phyloP scores from a whole-genome alignment of 106 monocot species.

The Agapanthus africanus region DNA sequence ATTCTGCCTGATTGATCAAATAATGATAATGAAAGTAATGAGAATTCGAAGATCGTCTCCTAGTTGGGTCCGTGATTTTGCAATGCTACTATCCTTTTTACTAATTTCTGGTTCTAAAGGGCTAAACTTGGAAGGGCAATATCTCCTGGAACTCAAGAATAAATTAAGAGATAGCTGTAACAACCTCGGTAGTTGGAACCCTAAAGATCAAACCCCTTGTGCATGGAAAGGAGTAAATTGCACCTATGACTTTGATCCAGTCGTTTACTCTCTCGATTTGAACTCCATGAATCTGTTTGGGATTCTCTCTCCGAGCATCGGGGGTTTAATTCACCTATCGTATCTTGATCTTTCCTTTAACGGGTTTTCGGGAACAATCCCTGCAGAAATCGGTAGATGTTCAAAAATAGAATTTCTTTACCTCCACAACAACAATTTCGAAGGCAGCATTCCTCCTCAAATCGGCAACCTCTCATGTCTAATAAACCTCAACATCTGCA shows the following conservation, averaged over 20 bases:
- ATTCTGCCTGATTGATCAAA: neutral
- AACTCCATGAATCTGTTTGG: conserved; percentile 75
- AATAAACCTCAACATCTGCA: conserved; percentile 56
- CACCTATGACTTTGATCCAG: conserved; percentile 20
- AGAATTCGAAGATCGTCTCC: neutral
- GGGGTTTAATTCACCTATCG: conserved; percentile 42
- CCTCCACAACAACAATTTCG: conserved; percentile 72
- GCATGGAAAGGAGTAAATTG: conserved; percentile 76
- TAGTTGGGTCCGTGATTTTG: conserved; percentile 9
- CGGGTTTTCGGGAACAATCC: conserved; percentile 64
- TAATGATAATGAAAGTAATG: conserved; percentile 2
- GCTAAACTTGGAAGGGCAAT: conserved; percentile 63
- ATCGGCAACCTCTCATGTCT: conserved; percentile 50
- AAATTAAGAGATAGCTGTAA: conserved; percentile 34
- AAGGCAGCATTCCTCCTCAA: conserved; percentile 56
- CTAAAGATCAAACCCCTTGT: conserved; percentile 59
- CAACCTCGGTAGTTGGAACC: conserved; percentile 57
- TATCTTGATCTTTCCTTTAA: conserved; percentile 78
- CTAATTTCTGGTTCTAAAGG: conserved; percentile 25
- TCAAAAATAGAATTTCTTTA: conserved; percentile 39
- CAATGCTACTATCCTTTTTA: conserved; percentile 25
- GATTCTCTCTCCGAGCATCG: conserved; percentile 47
- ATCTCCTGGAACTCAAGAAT: conserved; percentile 55
- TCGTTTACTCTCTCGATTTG: conserved; percentile 56
- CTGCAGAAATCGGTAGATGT: conserved; percentile 61